Evolutionary conservation across 176 grass and related monocot species (phyloP).

Genomic region (Secale cereale): DNA sequence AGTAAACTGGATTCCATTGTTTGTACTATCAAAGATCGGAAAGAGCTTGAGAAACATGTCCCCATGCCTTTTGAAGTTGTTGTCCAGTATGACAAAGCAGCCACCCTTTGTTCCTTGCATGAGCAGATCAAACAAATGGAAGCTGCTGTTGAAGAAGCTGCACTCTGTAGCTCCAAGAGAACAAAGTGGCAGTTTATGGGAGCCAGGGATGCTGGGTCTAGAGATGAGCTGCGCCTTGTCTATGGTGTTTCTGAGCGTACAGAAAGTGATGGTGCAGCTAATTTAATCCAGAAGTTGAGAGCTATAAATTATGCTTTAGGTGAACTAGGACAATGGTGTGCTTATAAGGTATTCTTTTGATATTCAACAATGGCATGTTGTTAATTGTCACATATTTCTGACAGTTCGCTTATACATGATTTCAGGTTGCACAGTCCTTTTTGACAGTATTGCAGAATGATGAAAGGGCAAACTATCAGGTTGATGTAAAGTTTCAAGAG

Average conservation of each 20-base stretch:
- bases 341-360: slow-evolving; percentile 69
- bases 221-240: slow-evolving; percentile 88
- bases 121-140: slow-evolving; percentile 97
- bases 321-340: slow-evolving; percentile 99
- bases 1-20: slow-evolving; percentile 93
- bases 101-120: slow-evolving; percentile 78
- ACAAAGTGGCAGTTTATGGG: slow-evolving; percentile 99
- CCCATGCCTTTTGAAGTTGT: slow-evolving; percentile 87
- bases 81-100: slow-evolving; percentile 93
- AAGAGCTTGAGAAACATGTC: slow-evolving; percentile 97
- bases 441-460: slow-evolving; percentile 94
- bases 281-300: slow-evolving; percentile 97
- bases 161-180: slow-evolving; percentile 82
- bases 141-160: slow-evolving; percentile 70
- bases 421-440: slow-evolving; percentile 92
- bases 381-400: slow-evolving; percentile 26
- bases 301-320: slow-evolving; percentile 96
- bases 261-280: slow-evolving; percentile 97
- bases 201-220: slow-evolving; percentile 93
- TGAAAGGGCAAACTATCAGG: slow-evolving; percentile 95
- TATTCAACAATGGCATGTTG: neutral
- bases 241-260: slow-evolving; percentile 99
- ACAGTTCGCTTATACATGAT: slow-evolving; percentile 27
- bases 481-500: slow-evolving; percentile 99
- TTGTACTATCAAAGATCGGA: slow-evolving; percentile 92